A percentile compares a stretch with the other conserved stretches of the same genome.
phyloP scores from a whole-genome alignment of 805 yeast species.

The Vanderwaltozyma verrucispora region DNA sequence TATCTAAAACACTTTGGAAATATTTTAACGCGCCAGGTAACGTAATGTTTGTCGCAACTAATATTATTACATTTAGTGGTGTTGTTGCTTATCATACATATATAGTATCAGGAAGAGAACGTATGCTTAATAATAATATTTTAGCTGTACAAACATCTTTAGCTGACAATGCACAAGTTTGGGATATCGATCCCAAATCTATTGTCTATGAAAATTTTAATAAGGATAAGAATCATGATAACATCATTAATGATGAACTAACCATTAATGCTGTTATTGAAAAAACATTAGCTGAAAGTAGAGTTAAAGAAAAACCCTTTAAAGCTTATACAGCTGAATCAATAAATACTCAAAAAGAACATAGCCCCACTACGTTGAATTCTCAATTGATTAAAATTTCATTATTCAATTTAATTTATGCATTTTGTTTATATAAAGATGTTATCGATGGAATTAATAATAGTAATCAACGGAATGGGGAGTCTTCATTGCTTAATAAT shows the following conservation, averaged over 20 bases:
- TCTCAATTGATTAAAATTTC: slow-evolving; percentile 18
- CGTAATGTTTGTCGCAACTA: slow-evolving; percentile 30
- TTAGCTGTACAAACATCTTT: not conserved
- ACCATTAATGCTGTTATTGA: not conserved
- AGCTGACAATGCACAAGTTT: not conserved
- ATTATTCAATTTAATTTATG: slow-evolving; percentile 21
- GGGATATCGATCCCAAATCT: not conserved
- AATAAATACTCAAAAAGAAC: too few species aligned
- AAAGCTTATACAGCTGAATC: slow-evolving; percentile 1
- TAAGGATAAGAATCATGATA: too few species aligned
- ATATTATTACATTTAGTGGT: slow-evolving; percentile 28
- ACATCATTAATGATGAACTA: not conserved
- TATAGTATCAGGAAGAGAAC: slow-evolving; percentile 1
- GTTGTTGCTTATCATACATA: slow-evolving; percentile 27
- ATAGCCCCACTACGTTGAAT: slow-evolving; percentile 7
- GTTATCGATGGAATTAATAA: slow-evolving; percentile 4
- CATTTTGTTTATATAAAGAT: slow-evolving; percentile 16
- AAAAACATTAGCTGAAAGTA: not conserved
- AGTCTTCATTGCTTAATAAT: too few species aligned
- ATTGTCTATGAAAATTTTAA: not conserved
- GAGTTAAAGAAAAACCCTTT: slow-evolving; percentile 2
- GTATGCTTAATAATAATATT: not conserved
- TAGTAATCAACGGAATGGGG: too few species aligned
- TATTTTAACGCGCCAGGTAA: slow-evolving; percentile 33
- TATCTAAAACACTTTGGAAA: slow-evolving; percentile 22